Conservation (phyloP, 345 rosid genomes). For the Carallia brachiata region DNA sequence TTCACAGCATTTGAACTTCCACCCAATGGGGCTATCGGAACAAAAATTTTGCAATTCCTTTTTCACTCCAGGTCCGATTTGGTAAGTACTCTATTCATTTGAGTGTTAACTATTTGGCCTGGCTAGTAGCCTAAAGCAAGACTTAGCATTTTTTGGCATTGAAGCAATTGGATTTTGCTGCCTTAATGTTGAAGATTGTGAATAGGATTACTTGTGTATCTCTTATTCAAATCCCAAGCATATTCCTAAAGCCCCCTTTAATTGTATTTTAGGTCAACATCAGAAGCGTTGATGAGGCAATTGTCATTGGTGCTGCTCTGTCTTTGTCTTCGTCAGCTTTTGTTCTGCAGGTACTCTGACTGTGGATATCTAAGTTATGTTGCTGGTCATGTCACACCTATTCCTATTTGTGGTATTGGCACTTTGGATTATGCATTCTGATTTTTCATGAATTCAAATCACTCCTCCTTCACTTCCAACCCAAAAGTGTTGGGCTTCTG, state of each 20-base stretch:
- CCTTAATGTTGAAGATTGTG: slow-evolving; percentile 5
- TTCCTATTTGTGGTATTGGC: neutral
- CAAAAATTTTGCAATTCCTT: slow-evolving; percentile 79
- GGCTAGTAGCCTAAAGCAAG: neutral
- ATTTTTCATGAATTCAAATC: too few species aligned
- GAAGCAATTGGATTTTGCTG: slow-evolving; percentile 4
- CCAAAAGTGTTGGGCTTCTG: neutral
- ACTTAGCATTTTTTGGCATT: slow-evolving; percentile 2
- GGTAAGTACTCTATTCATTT: slow-evolving; percentile 41
- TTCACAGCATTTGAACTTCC: slow-evolving; percentile 99
- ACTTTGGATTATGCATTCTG: too few species aligned
- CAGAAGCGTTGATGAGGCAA: slow-evolving; percentile 93
- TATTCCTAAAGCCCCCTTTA: slow-evolving; percentile 1
- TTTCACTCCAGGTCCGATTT: slow-evolving; percentile 89
- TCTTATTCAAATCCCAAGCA: neutral
- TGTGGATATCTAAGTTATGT: slow-evolving; percentile 9
- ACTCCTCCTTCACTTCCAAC: too few species aligned
- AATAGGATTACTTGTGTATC: neutral
- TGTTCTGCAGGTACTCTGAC: slow-evolving; percentile 77
- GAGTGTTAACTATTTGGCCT: neutral
- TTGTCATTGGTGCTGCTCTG: slow-evolving; percentile 96
- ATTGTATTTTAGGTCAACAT: slow-evolving; percentile 67
- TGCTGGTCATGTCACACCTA: neutral
- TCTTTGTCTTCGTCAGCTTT: slow-evolving; percentile 97
- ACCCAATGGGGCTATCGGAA: slow-evolving; percentile 93